Base-by-base conservation (phyloP, 169 alveolate species). In the Toxoplasma gondii region DNA sequence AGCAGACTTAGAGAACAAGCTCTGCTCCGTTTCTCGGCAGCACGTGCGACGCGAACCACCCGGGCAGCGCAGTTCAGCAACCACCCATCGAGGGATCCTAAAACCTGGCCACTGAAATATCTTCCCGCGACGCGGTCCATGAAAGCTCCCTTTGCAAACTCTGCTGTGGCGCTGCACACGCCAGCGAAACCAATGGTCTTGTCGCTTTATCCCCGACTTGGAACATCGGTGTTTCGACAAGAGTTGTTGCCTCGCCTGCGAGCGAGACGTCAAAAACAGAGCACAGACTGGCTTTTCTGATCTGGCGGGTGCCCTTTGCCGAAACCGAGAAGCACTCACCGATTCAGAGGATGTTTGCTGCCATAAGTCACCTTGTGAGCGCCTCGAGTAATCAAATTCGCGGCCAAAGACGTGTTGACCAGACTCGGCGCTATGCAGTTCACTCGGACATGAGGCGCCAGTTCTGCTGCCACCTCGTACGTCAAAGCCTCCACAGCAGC, bases 361-460 rank as follows among this genome's bases (percentile, higher is more conserved):
- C 53, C 44, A 27, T 80, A 80, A 17, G 53, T 27, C 49, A 34
- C 88, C 58, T 80, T 19, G 82, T 69, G 82, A 5, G 34, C 7
- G 88, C 54, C 88, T 10, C 36, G 4, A 10, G 88, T 38, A 12
- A 80, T 38, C 4, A 80, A 22, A 80, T 80, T 80, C 24, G 41
- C n/a, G 44, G 49, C 88, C 44, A 80, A 34, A 34, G 88, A 41
- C 34, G 88, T 80, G 53, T 80, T 80, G 5, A 49, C 41, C 17
- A 87, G 81, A 7, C 70, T 39, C 70, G 92, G 92, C 29, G 92
- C 92, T 9, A 87, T 54, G 92, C 92, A 87, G 81, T 87, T 87
- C 43, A 87, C 92, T 31, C 92, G 92, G 17, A 87, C 80, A 27
- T 45, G 49, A 0, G 92, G 92, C 0, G 92, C 92, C 29, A 87